Conservation (phyloP, 257 asterid genomes). For the Solanum ahanhuiri region DNA sequence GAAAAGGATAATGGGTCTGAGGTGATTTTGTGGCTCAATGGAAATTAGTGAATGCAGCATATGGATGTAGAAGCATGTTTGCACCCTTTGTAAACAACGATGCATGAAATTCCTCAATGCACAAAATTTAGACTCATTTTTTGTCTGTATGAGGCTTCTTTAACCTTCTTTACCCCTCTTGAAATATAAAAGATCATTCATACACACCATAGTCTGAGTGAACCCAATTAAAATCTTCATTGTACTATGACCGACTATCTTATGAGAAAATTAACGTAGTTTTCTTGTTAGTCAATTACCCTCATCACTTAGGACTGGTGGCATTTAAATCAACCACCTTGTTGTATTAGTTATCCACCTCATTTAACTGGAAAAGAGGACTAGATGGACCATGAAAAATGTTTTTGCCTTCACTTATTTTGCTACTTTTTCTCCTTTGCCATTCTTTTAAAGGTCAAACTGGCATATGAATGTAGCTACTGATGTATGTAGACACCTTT, state of each 20-base stretch:
- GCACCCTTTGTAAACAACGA: neutral
- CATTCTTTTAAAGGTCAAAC: neutral
- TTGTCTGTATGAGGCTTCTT: neutral
- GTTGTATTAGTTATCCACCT: neutral
- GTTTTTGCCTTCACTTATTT: neutral
- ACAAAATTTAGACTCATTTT: neutral
- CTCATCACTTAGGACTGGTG: neutral
- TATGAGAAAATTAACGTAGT: neutral
- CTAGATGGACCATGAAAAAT: neutral
- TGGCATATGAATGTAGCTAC: neutral
- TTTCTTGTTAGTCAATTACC: neutral
- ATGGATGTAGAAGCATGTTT: neutral
- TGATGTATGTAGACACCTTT: neutral
- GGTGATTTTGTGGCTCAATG: neutral
- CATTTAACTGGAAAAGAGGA: neutral
- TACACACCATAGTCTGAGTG: neutral
- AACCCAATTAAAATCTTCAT: neutral
- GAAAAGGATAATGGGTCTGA: neutral
- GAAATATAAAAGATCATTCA: neutral
- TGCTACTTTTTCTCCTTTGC: neutral
- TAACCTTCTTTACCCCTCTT: neutral
- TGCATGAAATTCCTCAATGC: neutral
- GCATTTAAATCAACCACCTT: neutral
- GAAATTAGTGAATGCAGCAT: neutral
- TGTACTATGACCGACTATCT: neutral